phyloP scores from a whole-genome alignment of 2,329 filamentous ascomycete species.

The Penicillium brasilianum region DNA sequence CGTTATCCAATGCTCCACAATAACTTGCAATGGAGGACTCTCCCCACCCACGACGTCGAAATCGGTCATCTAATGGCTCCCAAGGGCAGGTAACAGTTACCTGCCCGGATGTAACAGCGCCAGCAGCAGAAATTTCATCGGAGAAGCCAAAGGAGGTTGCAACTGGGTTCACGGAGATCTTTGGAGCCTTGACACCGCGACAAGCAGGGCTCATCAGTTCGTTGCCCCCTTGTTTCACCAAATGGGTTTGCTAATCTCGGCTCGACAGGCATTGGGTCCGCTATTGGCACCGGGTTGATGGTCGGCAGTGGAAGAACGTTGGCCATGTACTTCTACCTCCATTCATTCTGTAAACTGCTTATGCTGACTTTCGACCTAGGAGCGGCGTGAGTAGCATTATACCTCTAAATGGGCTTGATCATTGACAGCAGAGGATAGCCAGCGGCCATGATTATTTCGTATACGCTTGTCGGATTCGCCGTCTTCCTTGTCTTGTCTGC shows the following conservation, averaged over 20 bases:
- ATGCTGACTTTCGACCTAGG: slow-evolving; percentile 25
- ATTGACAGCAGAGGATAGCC: slow-evolving; percentile 31
- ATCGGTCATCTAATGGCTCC: slow-evolving; percentile 16
- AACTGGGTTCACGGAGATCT: slow-evolving; percentile 29
- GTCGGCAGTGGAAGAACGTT: slow-evolving; percentile 37
- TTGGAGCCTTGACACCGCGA: slow-evolving; percentile 24
- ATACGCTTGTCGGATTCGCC: slow-evolving; percentile 50
- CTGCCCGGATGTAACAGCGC: not conserved
- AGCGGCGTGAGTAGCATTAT: slow-evolving; percentile 34
- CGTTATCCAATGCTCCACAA: too few species aligned
- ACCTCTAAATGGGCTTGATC: not conserved
- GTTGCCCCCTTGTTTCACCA: slow-evolving; percentile 1
- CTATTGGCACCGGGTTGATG: slow-evolving; percentile 40
- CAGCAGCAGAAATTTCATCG: not conserved
- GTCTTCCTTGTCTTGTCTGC: slow-evolving; percentile 79
- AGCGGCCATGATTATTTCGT: slow-evolving; percentile 44
- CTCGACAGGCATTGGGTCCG: slow-evolving; percentile 36
- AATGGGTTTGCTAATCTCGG: not conserved
- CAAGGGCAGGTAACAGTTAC: not conserved
- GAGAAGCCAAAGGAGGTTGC: slow-evolving; percentile 14
- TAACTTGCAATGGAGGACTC: slow-evolving; percentile 11
- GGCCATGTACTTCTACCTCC: slow-evolving; percentile 30
- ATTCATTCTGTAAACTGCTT: not conserved
- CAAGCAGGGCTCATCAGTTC: slow-evolving; percentile 34
- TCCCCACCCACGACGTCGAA: slow-evolving; percentile 14